Evolutionary conservation across 73 alveolate species (phyloP), one percentile per base, ranked within the genome.

Genomic region (Tetrahymena borealis): DNA sequence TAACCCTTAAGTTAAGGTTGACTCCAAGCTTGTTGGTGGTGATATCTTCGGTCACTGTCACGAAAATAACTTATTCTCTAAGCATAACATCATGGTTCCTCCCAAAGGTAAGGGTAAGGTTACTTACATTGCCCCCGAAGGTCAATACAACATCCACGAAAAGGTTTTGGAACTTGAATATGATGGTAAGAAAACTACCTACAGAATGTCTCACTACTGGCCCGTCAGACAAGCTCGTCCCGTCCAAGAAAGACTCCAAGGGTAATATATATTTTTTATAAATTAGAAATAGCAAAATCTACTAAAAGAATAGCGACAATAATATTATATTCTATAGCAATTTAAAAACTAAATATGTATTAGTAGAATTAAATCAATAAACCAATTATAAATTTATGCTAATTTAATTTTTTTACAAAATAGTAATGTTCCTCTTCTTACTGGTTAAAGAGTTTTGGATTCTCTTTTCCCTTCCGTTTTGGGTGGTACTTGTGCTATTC

Each of bases 401-500:
- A n/a, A 18, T 60, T 60, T 42, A 42, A 12, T 42, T 42, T n/a
- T n/a, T n/a, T n/a, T n/a, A n/a, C 78, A 15, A 40, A 7, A 60
- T 20, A 60, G 85, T 32, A 93, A 93, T 33, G 78, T 90, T 39
- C 99, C 99, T 79, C 97, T 97, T 35, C 96, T 97, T 90, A 96
- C 99, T 78, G 99, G 99, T 7, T 97, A 96, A 91, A 94, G 99
- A 97, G 99, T 98, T 39, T 97, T 98, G 35, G 99, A 98, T 91
- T 97, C 99, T 37, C 97, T 98, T 43, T 98, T 97, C 98, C 99
- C 99, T 0, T 95, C 99, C 41, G 98, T 98, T 85, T 96, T 96
- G 93, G 99, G 99, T 77, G 99, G 99, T 39, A 98, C 99, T 16
- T 98, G 99, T 91, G 99, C 99, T 78, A 98, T 98, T 95, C 99